Evolutionary conservation across 2,329 filamentous ascomycete species (phyloP).

Genomic region (Diplodia mutila): DNA sequence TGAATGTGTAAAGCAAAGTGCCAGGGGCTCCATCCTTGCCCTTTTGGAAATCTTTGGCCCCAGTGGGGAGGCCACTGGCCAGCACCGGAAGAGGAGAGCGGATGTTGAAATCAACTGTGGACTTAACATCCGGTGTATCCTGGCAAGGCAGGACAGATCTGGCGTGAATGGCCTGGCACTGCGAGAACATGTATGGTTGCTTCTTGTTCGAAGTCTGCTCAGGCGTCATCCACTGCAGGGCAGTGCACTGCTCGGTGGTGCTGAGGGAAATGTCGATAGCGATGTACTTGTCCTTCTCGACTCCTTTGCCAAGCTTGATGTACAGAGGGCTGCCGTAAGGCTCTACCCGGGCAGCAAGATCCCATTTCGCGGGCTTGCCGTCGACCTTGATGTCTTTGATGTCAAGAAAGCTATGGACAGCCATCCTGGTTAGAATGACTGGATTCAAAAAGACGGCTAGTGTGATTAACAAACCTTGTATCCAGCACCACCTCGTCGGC

Average conservation of each 20-base stretch:
- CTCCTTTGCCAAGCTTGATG: conserved; percentile 56
- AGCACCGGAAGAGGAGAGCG: conserved; percentile 87
- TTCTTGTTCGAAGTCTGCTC: conserved; percentile 95
- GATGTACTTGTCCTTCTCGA: conserved; percentile 52
- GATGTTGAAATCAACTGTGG: conserved; percentile 89
- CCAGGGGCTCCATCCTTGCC: conserved; percentile 58
- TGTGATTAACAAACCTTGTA: conserved; percentile 57
- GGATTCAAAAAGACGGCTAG: background rate
- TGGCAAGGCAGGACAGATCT: conserved; percentile 95
- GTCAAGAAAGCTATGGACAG: conserved; percentile 64
- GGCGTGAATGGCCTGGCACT: conserved; percentile 95
- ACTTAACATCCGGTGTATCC: conserved; percentile 96
- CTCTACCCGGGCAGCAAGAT: conserved; percentile 68
- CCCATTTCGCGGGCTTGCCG: conserved; percentile 68
- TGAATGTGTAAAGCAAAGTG: conserved; percentile 75
- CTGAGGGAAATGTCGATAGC: conserved; percentile 67
- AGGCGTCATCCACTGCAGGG: conserved; percentile 92
- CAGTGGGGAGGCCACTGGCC: conserved; percentile 75
- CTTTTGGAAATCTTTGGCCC: conserved; percentile 55
- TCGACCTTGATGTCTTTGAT: conserved; percentile 73
- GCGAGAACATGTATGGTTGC: conserved; percentile 96
- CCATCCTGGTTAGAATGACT: background rate
- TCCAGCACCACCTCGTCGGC: conserved; percentile 78
- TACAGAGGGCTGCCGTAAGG: conserved; percentile 76
- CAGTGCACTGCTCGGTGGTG: conserved; percentile 87